Conservation (phyloP, 2,329 filamentous ascomycete species). For the Helminthosporium solani region DNA sequence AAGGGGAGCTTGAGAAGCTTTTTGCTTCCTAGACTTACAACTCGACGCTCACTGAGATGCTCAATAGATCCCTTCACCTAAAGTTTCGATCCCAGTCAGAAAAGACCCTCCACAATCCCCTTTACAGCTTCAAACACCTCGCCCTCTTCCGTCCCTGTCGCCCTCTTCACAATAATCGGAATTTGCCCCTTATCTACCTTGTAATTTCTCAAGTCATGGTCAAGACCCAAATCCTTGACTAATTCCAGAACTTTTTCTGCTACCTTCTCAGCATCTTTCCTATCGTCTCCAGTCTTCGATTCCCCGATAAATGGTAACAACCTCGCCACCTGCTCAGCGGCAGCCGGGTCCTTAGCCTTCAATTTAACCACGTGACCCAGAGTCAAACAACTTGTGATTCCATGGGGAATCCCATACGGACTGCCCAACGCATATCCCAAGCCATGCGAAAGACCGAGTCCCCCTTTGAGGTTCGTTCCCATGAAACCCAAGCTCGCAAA, state of each 20-base stretch:
- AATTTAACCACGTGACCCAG: slow-evolving; percentile 57
- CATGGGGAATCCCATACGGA: slow-evolving; percentile 59
- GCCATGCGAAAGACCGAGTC: slow-evolving; percentile 50
- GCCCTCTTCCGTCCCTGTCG: slow-evolving; percentile 47
- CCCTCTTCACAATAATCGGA: slow-evolving; percentile 46
- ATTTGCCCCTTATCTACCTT: slow-evolving; percentile 46
- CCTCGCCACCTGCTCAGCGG: slow-evolving; percentile 50
- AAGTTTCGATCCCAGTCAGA: slow-evolving; percentile 20
- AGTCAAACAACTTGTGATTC: slow-evolving; percentile 57
- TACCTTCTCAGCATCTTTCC: slow-evolving; percentile 48
- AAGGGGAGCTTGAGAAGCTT: too few relatives aligned
- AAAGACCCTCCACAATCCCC: slow-evolving; percentile 47
- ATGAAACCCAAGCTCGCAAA: slow-evolving; percentile 54
- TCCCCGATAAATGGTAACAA: slow-evolving; percentile 49
- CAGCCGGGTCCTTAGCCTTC: slow-evolving; percentile 48
- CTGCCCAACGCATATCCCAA: slow-evolving; percentile 56
- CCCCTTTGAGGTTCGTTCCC: slow-evolving; percentile 53
- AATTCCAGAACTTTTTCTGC: slow-evolving; percentile 48
- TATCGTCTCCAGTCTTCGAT: slow-evolving; percentile 41
- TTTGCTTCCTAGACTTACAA: too few relatives aligned
- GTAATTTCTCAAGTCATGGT: slow-evolving; percentile 50
- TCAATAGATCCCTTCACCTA: neutral
- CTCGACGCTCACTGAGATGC: too few relatives aligned
- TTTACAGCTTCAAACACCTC: slow-evolving; percentile 47
- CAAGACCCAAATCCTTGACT: slow-evolving; percentile 47